Evolutionary conservation across 2,329 filamentous ascomycete genomes (phyloP).

Genomic region (Exserohilum rostratum): DNA sequence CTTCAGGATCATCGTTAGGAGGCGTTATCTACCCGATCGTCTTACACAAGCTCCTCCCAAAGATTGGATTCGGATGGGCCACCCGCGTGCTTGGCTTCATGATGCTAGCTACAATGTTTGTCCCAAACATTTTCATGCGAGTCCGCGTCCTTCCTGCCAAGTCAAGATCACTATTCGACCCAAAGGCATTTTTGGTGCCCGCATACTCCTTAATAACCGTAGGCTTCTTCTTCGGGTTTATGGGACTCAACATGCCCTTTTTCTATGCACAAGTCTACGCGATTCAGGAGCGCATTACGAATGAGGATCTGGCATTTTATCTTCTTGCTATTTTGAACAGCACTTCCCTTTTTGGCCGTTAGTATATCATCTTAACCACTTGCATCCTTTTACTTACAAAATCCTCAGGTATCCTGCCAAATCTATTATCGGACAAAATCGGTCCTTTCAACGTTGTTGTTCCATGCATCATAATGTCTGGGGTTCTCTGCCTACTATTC

Average conservation of each 20-base stretch:
- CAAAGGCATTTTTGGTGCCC: constrained; percentile 50
- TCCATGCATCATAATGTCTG: constrained; percentile 51
- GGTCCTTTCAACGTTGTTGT: constrained; percentile 57
- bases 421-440: constrained; percentile 42
- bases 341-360: constrained; percentile 56
- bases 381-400: not conserved
- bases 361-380: not conserved
- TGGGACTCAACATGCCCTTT: constrained; percentile 57
- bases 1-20: constrained; percentile 51
- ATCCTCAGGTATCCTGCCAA: not conserved
- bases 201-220: constrained; percentile 51
- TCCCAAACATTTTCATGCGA: constrained; percentile 52
- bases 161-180: constrained; percentile 52
- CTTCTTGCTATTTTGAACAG: constrained; percentile 72
- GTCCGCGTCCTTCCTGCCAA: constrained; percentile 53
- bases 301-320: constrained; percentile 65
- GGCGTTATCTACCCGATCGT: constrained; percentile 61
- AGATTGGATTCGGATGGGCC: constrained; percentile 67
- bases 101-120: constrained; percentile 55
- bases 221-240: constrained; percentile 54
- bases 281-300: constrained; percentile 58
- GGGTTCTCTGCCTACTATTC: constrained; percentile 51
- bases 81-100: constrained; percentile 70
- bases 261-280: constrained; percentile 65
- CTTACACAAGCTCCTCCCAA: constrained; percentile 63